phyloP scores from a whole-genome alignment of 768 basidiomycete genomes.

The Cytidiella melzeri region DNA sequence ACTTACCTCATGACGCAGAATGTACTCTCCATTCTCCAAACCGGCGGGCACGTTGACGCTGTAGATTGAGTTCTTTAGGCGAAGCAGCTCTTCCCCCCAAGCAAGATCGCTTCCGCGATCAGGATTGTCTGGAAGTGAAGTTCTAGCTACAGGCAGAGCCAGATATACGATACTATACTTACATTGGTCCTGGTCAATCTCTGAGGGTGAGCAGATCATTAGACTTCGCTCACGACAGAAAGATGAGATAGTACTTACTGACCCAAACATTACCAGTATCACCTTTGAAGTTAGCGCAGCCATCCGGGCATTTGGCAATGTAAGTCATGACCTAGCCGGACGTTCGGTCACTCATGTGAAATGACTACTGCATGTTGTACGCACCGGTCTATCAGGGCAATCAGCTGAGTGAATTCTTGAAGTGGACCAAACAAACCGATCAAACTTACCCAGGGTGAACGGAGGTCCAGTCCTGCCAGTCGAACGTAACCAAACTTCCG shows the following conservation, averaged over 20 bases:
- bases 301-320: slow-evolving; percentile 12
- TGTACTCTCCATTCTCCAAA: slow-evolving; percentile 20
- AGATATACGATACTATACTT: neutral
- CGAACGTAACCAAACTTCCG: slow-evolving; percentile 12
- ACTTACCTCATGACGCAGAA: slow-evolving; percentile 21
- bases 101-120: slow-evolving; percentile 4
- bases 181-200: slow-evolving; percentile 16
- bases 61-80: slow-evolving; percentile 7
- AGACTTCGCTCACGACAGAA: neutral
- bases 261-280: slow-evolving; percentile 17
- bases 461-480: slow-evolving; percentile 15
- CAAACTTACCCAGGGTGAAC: slow-evolving; percentile 11
- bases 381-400: slow-evolving; percentile 9
- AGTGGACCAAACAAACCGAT: neutral
- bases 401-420: too few species aligned
- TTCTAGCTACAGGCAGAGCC: neutral
- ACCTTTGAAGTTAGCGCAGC: slow-evolving; percentile 16
- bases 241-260: slow-evolving; percentile 9
- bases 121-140: slow-evolving; percentile 11
- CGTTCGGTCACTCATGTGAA: neutral
- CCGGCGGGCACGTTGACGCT: slow-evolving; percentile 18
- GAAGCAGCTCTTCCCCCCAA: slow-evolving; percentile 14
- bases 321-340: slow-evolving; percentile 13
- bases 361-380: neutral
- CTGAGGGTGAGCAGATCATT: neutral